A percentile compares a stretch with the other conserved stretches of the same genome.
Conservation (phyloP, 768 basidiomycete species). For the Kwoniella sp. region DNA sequence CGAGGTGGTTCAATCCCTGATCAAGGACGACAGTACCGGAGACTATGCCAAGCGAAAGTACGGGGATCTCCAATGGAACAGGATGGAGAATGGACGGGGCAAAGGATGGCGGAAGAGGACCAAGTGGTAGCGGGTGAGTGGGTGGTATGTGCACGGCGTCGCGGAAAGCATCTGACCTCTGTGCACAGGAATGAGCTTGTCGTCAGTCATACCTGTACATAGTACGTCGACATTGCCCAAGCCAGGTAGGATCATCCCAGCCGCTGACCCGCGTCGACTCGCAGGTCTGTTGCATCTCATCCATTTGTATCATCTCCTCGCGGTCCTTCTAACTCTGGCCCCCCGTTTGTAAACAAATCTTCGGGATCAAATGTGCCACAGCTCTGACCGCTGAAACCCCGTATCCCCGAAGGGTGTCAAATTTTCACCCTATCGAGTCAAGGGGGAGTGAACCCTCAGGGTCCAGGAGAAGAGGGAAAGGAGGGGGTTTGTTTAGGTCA, state of each 20-base stretch:
- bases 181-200: too few relatives aligned
- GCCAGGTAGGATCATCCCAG: too few relatives aligned
- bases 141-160: too few relatives aligned
- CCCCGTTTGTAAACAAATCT: not conserved
- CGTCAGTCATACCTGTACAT: constrained; percentile 10
- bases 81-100: constrained; percentile 48
- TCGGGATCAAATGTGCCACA: not conserved
- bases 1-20: constrained; percentile 37
- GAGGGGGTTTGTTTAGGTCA: not conserved
- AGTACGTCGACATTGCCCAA: not conserved
- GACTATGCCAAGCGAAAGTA: constrained; percentile 49
- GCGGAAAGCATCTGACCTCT: too few relatives aligned
- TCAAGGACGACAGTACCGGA: constrained; percentile 33
- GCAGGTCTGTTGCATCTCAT: constrained; percentile 6
- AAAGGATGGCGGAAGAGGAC: constrained; percentile 48
- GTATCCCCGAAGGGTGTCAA: constrained; percentile 6
- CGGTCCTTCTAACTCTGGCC: not conserved
- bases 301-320: constrained; percentile 3
- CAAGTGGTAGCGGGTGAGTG: constrained; percentile 34
- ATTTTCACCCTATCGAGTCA: constrained; percentile 6
- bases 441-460: not conserved
- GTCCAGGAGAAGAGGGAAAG: not conserved
- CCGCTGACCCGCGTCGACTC: not conserved
- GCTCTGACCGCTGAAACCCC: not conserved
- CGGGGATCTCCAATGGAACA: constrained; percentile 41